phyloP scores from a whole-genome alignment of 2,329 filamentous ascomycete genomes.

The Aspergillus sp. region DNA sequence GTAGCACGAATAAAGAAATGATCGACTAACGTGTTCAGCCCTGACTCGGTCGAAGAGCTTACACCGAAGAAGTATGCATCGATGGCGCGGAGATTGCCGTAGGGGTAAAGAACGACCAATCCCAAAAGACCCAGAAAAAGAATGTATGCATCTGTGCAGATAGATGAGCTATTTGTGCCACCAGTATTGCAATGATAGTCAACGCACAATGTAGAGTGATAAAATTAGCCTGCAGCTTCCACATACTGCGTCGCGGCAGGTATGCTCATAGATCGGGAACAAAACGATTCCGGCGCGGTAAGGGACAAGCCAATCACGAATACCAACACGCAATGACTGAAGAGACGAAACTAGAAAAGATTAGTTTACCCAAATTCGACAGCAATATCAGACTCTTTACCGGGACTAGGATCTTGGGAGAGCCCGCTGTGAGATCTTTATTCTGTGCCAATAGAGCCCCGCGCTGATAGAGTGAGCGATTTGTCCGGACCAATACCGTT shows the following conservation, averaged over 20 bases:
- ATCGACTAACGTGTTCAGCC: conserved; percentile 52
- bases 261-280: background rate
- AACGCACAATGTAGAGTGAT: conserved; percentile 34
- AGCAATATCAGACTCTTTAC: background rate
- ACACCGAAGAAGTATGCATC: conserved; percentile 56
- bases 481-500: conserved; percentile 16
- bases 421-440: background rate
- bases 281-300: background rate
- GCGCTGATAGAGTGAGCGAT: conserved; percentile 13
- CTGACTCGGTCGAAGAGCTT: conserved; percentile 54
- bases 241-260: conserved; percentile 18
- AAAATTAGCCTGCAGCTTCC: conserved; percentile 30
- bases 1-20: background rate
- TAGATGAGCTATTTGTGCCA: background rate
- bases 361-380: background rate
- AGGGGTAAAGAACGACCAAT: conserved; percentile 41
- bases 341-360: background rate
- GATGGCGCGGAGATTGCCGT: conserved; percentile 46
- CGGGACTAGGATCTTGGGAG: background rate
- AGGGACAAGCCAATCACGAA: background rate
- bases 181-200: background rate
- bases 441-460: background rate
- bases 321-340: background rate
- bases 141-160: conserved; percentile 44
- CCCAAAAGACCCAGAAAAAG: conserved; percentile 39